Evolutionary conservation across 441 rosid species (phyloP).

Genomic region (Hura crepitans): DNA sequence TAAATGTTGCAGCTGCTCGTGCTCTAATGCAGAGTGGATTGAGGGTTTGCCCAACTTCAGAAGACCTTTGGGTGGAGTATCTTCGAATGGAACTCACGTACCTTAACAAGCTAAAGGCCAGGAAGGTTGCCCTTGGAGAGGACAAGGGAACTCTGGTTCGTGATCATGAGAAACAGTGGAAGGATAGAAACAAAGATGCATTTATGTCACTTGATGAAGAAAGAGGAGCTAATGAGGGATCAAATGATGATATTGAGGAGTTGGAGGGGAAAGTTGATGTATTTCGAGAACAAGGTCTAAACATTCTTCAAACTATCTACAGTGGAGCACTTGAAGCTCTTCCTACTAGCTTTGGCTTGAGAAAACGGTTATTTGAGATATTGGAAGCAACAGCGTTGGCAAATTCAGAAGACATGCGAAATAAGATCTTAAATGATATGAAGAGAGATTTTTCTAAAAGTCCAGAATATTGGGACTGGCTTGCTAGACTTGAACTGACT

Average conservation of each 20-base stretch:
- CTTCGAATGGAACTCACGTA: conserved; percentile 87
- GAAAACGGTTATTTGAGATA: conserved; percentile 69
- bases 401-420: conserved; percentile 51
- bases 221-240: conserved; percentile 26
- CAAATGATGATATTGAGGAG: conserved; percentile 39
- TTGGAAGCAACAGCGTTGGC: conserved; percentile 65
- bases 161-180: conserved; percentile 51
- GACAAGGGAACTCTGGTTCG: conserved; percentile 55
- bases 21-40: conserved; percentile 88
- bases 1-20: conserved; percentile 78
- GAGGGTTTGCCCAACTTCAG: conserved; percentile 68
- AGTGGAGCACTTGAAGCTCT: conserved; percentile 63
- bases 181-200: conserved; percentile 53
- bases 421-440: conserved; percentile 64
- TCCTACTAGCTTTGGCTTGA: conserved; percentile 67
- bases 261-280: conserved; percentile 43
- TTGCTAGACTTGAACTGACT: conserved; percentile 59
- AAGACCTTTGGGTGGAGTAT: conserved; percentile 91
- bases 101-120: conserved; percentile 73
- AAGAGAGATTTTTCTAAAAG: conserved; percentile 62
- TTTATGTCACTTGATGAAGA: conserved; percentile 64
- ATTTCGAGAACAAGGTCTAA: conserved; percentile 64
- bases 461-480: conserved; percentile 85
- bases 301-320: conserved; percentile 57
- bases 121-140: conserved; percentile 80